A percentile compares a stretch with the other conserved stretches of the same genome.
Conservation (phyloP, 106 monocot genomes). For the Narthecium ossifragum region DNA sequence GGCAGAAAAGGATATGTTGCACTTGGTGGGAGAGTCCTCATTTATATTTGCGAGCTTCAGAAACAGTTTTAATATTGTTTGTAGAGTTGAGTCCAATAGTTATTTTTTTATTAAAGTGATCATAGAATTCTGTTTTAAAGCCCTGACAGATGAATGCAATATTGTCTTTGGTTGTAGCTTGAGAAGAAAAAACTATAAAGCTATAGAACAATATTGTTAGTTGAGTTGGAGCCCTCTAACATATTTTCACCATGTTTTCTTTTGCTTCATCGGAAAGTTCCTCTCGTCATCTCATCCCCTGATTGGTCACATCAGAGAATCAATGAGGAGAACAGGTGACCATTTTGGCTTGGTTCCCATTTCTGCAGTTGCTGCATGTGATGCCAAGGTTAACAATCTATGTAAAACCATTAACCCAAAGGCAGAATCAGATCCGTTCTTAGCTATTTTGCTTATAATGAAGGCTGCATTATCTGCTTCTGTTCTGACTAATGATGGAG, state of each 20-base stretch:
- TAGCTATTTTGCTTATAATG: constrained; percentile 38
- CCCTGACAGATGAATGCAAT: no score
- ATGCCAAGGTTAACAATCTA: constrained; percentile 56
- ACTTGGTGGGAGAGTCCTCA: no score
- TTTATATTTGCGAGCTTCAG: no score
- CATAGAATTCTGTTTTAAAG: not conserved
- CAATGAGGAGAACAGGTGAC: constrained; percentile 38
- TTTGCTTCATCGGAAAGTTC: constrained; percentile 35
- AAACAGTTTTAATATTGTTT: no score
- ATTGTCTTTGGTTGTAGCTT: not conserved
- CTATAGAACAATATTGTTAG: not conserved
- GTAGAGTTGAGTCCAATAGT: no score
- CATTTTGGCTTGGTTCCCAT: constrained; percentile 55
- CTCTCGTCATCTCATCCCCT: constrained; percentile 79
- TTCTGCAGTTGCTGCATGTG: constrained; percentile 56
- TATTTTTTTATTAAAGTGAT: not conserved
- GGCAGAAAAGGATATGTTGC: no score
- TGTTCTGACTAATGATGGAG: constrained; percentile 25
- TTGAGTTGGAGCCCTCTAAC: not conserved
- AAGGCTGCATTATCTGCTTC: constrained; percentile 53
- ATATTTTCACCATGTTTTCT: constrained; percentile 9
- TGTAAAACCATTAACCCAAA: constrained; percentile 66
- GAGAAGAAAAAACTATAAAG: not conserved
- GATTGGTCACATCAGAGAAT: constrained; percentile 57
- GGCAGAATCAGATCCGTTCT: constrained; percentile 62